These are phyloP conservation scores for Quercus dentata DNA, from an alignment of 306 rosid species.

Conservation along the genomic window DNA sequence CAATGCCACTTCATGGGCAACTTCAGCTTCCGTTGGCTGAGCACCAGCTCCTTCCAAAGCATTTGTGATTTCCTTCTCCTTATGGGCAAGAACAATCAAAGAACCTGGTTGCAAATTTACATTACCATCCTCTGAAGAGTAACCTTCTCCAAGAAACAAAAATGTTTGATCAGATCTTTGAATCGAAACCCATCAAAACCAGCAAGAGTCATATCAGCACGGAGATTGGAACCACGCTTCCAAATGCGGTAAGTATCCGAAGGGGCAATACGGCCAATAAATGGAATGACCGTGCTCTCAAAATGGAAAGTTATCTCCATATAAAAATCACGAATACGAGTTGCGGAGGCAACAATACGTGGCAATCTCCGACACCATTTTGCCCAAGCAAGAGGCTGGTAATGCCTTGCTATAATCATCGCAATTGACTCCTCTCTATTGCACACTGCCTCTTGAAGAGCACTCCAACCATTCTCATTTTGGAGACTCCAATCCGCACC, in stretches of 20 bases:
- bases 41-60: conserved; percentile 99
- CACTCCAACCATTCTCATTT: conserved; percentile 98
- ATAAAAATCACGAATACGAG: conserved; percentile 94
- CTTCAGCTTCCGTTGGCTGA: conserved; percentile 93
- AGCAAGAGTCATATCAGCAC: conserved; percentile 99
- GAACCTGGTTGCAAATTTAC: conserved; percentile 75
- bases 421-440: conserved; percentile 90
- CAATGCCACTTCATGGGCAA: conserved; percentile 89
- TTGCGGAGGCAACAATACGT: conserved; percentile 83
- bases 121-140: conserved; percentile 75
- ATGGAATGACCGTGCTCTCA: conserved; percentile 98
- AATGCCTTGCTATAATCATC: conserved; percentile 84
- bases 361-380: conserved; percentile 99
- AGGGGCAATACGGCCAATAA: conserved; percentile 94
- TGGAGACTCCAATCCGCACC: conserved; percentile 99
- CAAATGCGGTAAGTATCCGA: conserved; percentile 98
- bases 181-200: conserved; percentile 98
- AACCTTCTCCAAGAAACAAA: conserved; percentile 96
- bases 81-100: conserved; percentile 90
- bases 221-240: conserved; percentile 98
- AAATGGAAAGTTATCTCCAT: conserved; percentile 98
- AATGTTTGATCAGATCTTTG: conserved; percentile 96
- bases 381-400: conserved; percentile 97
- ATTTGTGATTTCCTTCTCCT: conserved; percentile 93
- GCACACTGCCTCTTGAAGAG: conserved; percentile 97